Conservation (phyloP, 176 grass and related monocot species). For the Carex pumila region DNA sequence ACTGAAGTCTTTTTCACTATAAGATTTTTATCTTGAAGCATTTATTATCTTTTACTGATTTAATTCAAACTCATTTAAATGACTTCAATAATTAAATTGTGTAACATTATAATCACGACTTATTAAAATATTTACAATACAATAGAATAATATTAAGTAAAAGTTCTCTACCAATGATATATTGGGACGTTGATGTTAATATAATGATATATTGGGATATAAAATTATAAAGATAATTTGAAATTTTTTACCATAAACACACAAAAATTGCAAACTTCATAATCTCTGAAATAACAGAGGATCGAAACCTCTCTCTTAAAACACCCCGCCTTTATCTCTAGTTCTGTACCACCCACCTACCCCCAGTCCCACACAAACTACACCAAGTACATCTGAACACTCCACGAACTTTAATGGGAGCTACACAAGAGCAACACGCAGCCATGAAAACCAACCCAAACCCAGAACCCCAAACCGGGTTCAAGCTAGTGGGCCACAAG, state of each 20-base stretch:
- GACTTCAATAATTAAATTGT: no score
- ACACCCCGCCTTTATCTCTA: neutral
- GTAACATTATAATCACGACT: no score
- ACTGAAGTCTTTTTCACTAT: no score
- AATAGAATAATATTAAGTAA: neutral
- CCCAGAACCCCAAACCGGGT: neutral
- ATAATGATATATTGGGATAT: neutral
- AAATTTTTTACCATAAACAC: no score
- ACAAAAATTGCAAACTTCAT: neutral
- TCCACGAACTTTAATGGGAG: neutral
- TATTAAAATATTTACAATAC: neutral
- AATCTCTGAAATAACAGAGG: neutral
- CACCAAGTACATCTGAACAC: neutral
- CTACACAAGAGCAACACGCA: neutral
- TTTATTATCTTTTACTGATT: no score
- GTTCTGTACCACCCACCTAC: neutral
- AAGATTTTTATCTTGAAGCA: no score
- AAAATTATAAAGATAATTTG: no score
- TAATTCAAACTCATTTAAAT: no score
- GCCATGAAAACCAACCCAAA: neutral
- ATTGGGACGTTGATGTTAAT: neutral
- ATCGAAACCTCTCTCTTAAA: neutral
- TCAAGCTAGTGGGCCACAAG: conserved; percentile 36
- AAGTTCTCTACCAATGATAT: neutral
- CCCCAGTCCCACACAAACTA: neutral